A percentile compares a stretch with the other conserved stretches of the same genome.
These are phyloP conservation scores for Fusarium siculi DNA, from an alignment of 2,329 filamentous ascomycete species.

Conservation along the genomic window DNA sequence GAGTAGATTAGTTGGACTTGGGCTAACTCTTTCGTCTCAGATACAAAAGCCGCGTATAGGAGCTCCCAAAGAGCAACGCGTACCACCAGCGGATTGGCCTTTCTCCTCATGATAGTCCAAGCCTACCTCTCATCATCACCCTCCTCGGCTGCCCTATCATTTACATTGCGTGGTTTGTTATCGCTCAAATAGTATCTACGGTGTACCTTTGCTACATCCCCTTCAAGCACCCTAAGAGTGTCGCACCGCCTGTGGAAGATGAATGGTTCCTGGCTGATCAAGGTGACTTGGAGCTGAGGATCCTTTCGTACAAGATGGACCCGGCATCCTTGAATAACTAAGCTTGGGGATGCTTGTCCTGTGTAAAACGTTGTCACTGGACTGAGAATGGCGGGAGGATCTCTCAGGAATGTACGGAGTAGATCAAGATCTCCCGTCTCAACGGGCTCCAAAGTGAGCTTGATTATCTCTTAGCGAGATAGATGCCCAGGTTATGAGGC, in stretches of 20 bases:
- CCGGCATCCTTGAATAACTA: background rate
- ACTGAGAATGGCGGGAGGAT: background rate
- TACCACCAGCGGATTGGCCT: background rate
- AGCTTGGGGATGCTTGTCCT: background rate
- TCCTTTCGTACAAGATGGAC: background rate
- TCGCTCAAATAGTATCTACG: background rate
- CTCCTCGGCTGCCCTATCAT: background rate
- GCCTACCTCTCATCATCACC: slow-evolving; percentile 1
- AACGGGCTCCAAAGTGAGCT: background rate
- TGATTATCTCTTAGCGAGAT: background rate
- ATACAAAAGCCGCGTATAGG: background rate
- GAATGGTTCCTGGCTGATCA: background rate
- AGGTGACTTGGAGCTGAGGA: background rate
- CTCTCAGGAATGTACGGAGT: background rate
- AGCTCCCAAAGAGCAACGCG: background rate
- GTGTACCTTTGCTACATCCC: background rate
- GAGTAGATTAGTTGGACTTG: too few relatives aligned
- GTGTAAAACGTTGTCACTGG: background rate
- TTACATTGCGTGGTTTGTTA: background rate
- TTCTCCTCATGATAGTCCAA: background rate
- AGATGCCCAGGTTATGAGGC: background rate
- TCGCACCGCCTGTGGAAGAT: background rate
- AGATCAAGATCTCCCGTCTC: background rate
- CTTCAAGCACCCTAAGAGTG: background rate
- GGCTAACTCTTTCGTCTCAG: background rate